Conservation (phyloP, 371 early-diverging fungal species). For the Mucor irregularis region DNA sequence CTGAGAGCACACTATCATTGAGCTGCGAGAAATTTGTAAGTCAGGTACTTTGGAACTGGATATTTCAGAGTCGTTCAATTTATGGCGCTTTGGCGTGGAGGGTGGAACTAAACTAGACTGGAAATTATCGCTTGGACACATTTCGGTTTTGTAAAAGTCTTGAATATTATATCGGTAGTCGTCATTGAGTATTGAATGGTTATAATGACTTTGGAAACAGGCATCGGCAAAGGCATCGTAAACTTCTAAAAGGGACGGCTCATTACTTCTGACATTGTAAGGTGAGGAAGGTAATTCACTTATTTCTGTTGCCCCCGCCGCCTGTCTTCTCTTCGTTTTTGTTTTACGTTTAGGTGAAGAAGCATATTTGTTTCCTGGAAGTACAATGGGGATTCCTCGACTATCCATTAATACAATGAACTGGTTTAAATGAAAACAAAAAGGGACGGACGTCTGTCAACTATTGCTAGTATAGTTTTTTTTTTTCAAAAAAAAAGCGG, state of each 20-base stretch:
- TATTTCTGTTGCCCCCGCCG: no score
- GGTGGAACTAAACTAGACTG: background rate
- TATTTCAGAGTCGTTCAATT: background rate
- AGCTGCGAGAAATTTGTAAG: background rate
- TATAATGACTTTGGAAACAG: slow-evolving; percentile 17
- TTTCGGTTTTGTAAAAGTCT: slow-evolving; percentile 7
- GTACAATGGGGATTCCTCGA: slow-evolving; percentile 29
- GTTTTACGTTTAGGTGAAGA: slow-evolving; percentile 8
- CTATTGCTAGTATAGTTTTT: background rate
- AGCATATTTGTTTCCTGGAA: background rate
- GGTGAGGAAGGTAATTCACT: slow-evolving; percentile 1
- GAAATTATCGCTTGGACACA: background rate
- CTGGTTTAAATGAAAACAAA: background rate
- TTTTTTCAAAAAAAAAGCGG: background rate
- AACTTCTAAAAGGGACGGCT: slow-evolving; percentile 20
- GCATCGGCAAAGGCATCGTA: slow-evolving; percentile 22
- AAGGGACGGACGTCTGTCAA: background rate
- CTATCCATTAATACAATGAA: slow-evolving; percentile 16
- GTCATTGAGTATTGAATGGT: background rate
- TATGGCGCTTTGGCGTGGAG: background rate
- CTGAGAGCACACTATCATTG: background rate
- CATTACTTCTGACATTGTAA: slow-evolving; percentile 4
- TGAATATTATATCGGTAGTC: background rate
- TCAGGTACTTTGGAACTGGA: background rate
- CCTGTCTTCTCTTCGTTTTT: no score